Evolutionary conservation across 1,139 yeast genomes (phyloP), one percentile per base, ranked within the genome.

Genomic region (Candida smagusa): DNA sequence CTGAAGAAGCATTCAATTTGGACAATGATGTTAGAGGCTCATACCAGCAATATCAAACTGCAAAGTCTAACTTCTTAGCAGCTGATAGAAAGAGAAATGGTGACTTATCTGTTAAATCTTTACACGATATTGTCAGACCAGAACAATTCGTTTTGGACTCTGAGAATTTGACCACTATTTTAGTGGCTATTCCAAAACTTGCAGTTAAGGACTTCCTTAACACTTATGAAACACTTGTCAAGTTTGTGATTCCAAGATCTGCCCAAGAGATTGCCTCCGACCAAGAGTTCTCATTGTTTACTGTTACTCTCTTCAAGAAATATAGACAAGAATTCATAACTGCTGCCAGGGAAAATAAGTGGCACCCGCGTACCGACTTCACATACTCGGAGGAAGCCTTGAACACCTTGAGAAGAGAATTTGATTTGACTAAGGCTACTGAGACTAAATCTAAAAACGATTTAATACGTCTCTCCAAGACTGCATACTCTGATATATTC

Each of bases 41-140:
- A 19, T 84, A 75, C 58, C 78, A 83, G 50, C 72, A 69, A 46
- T 92, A 88, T 63, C 85, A 80, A 52, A 74, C 79, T 33, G 96
- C 97, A 35, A 87, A 84, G 63, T 78, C 95, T 31, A 86, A 83
- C 54, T 74, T 89, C 47, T 75, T 81, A 35, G 89, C 96, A 9
- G 94, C 95, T 24, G 96, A 92, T 61, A 78, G 97, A 53, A 89
- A 89, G 63, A 87, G 84, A 58, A 85, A 84, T 35, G 99, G 99
- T 41, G 96, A 94, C 59, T 74, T 92, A 48, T 83, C 96, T 7
- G 92, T 90, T 43, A 82, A 87, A 58, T 85, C 96, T 3, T 72
- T 92, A 44, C 97, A 90, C 57, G 95, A 88, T 52, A 77, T 92
- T 42, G 97, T 94, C 31, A 79, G 77, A 40, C 84, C 90, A 4